phyloP scores from a whole-genome alignment of 495 filamentous ascomycete genomes.

The Melanomma pulvis-pyrius region DNA sequence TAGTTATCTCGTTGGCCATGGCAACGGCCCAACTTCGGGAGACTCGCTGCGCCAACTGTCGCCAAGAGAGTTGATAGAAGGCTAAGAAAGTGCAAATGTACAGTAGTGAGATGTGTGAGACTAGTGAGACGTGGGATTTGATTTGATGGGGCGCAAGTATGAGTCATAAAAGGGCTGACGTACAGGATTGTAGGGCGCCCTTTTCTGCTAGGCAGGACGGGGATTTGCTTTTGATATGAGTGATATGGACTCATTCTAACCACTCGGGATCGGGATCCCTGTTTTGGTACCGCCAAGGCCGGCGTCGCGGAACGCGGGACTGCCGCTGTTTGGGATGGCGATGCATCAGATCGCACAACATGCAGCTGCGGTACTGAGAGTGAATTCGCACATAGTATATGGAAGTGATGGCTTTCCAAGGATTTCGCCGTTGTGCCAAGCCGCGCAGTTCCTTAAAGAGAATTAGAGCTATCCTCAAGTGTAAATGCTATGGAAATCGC shows the following conservation, averaged over 20 bases:
- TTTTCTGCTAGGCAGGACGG: not conserved
- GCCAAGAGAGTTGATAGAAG: not conserved
- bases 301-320: not conserved
- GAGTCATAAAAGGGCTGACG: not conserved
- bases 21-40: not conserved
- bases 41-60: not conserved
- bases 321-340: not conserved
- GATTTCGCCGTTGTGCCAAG: no score
- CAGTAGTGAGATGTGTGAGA: not conserved
- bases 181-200: not conserved
- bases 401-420: no score
- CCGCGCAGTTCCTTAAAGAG: no score
- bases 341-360: not conserved
- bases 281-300: not conserved
- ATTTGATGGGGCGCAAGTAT: not conserved
- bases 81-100: not conserved
- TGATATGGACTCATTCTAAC: not conserved
- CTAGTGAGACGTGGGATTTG: not conserved
- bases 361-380: no score
- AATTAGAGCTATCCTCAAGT: no score
- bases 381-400: no score
- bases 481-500: no score
- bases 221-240: conserved; percentile 4
- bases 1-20: no score
- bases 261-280: not conserved